Evolutionary conservation across 352 stramenopile species (phyloP).

Genomic region (Phytophthora fragariaefolia): DNA sequence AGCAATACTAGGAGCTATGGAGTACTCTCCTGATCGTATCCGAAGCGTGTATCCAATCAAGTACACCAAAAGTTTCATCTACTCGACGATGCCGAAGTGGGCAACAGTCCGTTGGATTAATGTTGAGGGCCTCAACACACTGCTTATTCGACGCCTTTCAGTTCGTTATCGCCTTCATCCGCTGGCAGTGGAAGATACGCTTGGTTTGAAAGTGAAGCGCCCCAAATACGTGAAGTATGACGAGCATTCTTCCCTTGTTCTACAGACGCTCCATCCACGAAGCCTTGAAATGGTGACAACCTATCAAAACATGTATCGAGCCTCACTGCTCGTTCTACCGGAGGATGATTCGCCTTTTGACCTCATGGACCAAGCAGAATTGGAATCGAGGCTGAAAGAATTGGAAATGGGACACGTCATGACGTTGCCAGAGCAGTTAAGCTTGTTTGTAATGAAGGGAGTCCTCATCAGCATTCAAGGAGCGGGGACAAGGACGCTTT

Average conservation of each 20-base stretch:
- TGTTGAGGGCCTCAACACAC: slow-evolving; percentile 50
- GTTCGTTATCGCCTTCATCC: slow-evolving; percentile 82
- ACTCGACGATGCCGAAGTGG: slow-evolving; percentile 60
- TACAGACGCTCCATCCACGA: slow-evolving; percentile 53
- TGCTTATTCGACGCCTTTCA: slow-evolving; percentile 64
- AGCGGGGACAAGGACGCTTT: background rate
- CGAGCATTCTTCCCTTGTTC: slow-evolving; percentile 70
- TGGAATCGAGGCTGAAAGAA: slow-evolving; percentile 49
- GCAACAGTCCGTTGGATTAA: slow-evolving; percentile 57
- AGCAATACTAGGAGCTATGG: slow-evolving; percentile 52
- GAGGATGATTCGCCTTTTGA: slow-evolving; percentile 51
- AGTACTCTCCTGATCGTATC: slow-evolving; percentile 74
- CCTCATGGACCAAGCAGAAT: slow-evolving; percentile 55
- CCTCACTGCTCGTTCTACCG: slow-evolving; percentile 47
- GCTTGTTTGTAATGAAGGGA: background rate
- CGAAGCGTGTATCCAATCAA: slow-evolving; percentile 63
- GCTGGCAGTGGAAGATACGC: slow-evolving; percentile 60
- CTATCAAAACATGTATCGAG: slow-evolving; percentile 67
- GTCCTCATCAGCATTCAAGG: background rate
- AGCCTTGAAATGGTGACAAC: slow-evolving; percentile 50
- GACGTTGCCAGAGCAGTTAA: background rate
- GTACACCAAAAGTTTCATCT: slow-evolving; percentile 75
- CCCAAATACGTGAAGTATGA: slow-evolving; percentile 87
- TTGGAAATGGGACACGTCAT: slow-evolving; percentile 32
- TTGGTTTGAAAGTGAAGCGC: slow-evolving; percentile 66